Evolutionary conservation across 2,329 filamentous ascomycete species (phyloP), one percentile per base, ranked within the genome.

Genomic region (Penicillium capsulatum): DNA sequence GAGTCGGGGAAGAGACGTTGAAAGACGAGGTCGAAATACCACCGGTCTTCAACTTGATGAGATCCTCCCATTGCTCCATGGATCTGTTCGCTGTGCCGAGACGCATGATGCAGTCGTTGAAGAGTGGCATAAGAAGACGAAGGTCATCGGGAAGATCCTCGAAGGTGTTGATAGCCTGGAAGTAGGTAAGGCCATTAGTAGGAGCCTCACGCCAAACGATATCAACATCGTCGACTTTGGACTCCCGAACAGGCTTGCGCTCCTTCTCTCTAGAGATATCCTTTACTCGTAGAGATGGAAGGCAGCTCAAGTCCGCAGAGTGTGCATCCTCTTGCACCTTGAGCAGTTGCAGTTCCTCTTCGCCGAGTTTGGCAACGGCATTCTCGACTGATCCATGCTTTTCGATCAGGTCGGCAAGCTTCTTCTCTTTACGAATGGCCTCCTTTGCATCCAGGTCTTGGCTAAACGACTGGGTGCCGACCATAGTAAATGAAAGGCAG

Each of bases 131-230:
- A 42, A 97, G 73, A 53, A 86, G 75, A 36, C 92, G 79, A 36
- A 97, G 75, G 47, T 96, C 87, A 45, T 91, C 83, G 0, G 91
- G 88, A 10, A 98, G 70, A 45, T 84, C 80, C 31, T 86, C 76
- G 38, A 97, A 73, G 0, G 79, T 75, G 60, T 94, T 89, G 62
- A 97, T 79, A 3, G 88, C 89, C 43, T 90, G 83, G 71, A 98
- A 95, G 63, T 98, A 98, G 1, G 91, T 97, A 42, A 98, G 70
- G 0, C 92, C 92, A 55, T 98, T 98, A 0, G 92, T 98, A 2
- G 88, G 86, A 6, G 90, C 88, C 64, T 94, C 87, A 35, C 84
- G 83, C 89, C 90, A 96, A 55, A 96, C 86, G 3, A 92, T 79
- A 31, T 83, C 80, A 28, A 84, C 77, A 26, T 77, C 75, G 29